These are phyloP conservation scores for Phytophthora tentaculata DNA, from an alignment of 352 stramenopile species.

Conservation along the genomic window DNA sequence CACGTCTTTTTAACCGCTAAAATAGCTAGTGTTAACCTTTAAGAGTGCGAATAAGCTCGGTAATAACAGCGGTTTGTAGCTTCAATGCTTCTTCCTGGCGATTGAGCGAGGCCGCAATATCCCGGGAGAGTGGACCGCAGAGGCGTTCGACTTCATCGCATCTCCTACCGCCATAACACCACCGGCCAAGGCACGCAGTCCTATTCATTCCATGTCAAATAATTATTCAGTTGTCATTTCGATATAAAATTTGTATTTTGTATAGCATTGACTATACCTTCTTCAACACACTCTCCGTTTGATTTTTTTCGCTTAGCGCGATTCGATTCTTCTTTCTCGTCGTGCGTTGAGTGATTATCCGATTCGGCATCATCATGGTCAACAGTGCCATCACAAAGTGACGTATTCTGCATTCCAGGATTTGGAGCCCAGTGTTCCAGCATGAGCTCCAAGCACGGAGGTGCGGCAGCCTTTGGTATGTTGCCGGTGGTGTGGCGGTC, in stretches of 20 bases:
- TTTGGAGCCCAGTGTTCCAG: neutral
- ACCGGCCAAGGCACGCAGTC: neutral
- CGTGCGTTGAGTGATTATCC: neutral
- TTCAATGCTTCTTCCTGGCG: neutral
- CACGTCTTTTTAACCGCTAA: neutral
- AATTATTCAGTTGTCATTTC: no score
- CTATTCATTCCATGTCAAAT: neutral
- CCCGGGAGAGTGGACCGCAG: neutral
- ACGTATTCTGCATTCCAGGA: neutral
- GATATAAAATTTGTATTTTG: no score
- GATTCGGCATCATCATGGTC: neutral
- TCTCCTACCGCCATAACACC: neutral
- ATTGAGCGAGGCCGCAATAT: neutral
- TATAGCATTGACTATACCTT: neutral
- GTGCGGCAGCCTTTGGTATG: neutral
- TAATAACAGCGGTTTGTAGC: neutral
- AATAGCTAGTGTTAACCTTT: neutral
- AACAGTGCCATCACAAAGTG: neutral
- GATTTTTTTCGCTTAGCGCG: neutral
- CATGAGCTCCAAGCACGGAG: neutral
- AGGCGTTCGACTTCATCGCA: neutral
- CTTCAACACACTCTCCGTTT: conserved; percentile 1
- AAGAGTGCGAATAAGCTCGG: neutral
- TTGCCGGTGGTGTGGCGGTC: neutral
- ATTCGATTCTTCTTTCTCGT: neutral